Base-by-base conservation (phyloP, 176 grass and related monocot species). In the Aechmea fasciata region DNA sequence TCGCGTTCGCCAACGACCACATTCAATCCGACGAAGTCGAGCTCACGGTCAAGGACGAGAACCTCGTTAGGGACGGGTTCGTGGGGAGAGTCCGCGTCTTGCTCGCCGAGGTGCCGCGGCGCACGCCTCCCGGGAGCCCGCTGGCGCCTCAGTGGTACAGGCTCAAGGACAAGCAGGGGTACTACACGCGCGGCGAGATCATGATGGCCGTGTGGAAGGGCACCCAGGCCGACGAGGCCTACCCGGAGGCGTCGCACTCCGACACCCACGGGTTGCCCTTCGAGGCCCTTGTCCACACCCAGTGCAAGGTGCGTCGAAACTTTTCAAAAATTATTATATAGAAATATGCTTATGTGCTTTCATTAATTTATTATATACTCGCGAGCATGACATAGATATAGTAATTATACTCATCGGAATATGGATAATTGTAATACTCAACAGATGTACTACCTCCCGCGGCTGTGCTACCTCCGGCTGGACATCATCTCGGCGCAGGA, bases 401-500 rank as follows among this genome's bases (percentile, higher is more conserved):
- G n/a, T n/a, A n/a, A n/a, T n/a, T n/a, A n/a, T n/a, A n/a, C n/a
- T n/a, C n/a, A n/a, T n/a, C n/a, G n/a, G n/a, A n/a, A n/a, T n/a
- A n/a, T n/a, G n/a, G n/a, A n/a, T n/a, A n/a, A n/a, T n/a, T 23
- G 25, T 26, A 26, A 26, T 26, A 26, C 7, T 41, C 33, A 41
- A 41, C 33, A 75, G 66, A 25, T 68, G 72, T 85, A 85, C 72
- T 54, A 52, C 28, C 1, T 63, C 29, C 83, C 83, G 12, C 67
- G 77, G 24, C 63, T 85, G 25, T 76, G 77, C 68, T 85, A 80
- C 67, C 83, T 85, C 72, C 77, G 77, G 52, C 73, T 78, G 50
- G 64, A 72, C 23, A 68, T 80, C 77, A 66, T 80, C 18, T 23
- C 67, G 18, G 83, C 72, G 24, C 77, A 80, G 15, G 82, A 84